Conservation (phyloP, 1,284 basidiomycete genomes). For the Ustilago shanxiensis region DNA sequence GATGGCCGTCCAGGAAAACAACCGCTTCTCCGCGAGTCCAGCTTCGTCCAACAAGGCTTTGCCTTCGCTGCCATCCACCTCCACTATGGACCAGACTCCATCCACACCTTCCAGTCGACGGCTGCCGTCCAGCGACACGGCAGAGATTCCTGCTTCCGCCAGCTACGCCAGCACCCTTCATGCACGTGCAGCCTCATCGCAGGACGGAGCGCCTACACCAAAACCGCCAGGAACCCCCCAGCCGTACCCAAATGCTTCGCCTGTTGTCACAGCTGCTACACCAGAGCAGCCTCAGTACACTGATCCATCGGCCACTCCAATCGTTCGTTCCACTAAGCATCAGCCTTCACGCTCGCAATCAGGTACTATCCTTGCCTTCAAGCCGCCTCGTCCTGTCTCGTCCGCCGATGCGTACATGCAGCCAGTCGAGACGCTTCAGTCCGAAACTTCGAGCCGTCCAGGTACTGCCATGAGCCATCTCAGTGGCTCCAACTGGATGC, state of each 20-base stretch:
- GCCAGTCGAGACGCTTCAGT: slow-evolving; percentile 34
- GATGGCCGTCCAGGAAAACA: slow-evolving; percentile 3
- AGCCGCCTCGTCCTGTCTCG: slow-evolving; percentile 37
- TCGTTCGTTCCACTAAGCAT: slow-evolving; percentile 2
- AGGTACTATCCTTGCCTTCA: slow-evolving; percentile 2
- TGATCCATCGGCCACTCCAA: slow-evolving; percentile 12
- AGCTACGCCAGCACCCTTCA: slow-evolving; percentile 25
- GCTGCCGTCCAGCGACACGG: slow-evolving; percentile 11
- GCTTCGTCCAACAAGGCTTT: slow-evolving; percentile 35
- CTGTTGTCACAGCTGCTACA: slow-evolving; percentile 33
- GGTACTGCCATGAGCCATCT: slow-evolving; percentile 49
- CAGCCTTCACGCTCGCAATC: slow-evolving; percentile 21
- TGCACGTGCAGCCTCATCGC: slow-evolving; percentile 17
- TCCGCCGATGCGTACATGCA: slow-evolving; percentile 52
- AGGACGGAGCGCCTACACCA: slow-evolving; percentile 26
- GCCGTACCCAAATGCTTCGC: slow-evolving; percentile 11
- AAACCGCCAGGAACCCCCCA: slow-evolving; percentile 33
- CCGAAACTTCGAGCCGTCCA: slow-evolving; percentile 39
- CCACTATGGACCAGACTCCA: background rate
- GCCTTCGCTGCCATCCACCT: slow-evolving; percentile 21
- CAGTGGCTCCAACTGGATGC: slow-evolving; percentile 48
- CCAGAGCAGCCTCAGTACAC: slow-evolving; percentile 30
- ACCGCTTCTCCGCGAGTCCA: slow-evolving; percentile 27
- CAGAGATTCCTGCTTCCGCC: slow-evolving; percentile 12
- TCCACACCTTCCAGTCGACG: slow-evolving; percentile 8